A percentile compares a stretch with the other conserved stretches of the same genome.
Evolutionary conservation across 305 asterid genomes (phyloP).

Genomic region (Fraxinus sp.): DNA sequence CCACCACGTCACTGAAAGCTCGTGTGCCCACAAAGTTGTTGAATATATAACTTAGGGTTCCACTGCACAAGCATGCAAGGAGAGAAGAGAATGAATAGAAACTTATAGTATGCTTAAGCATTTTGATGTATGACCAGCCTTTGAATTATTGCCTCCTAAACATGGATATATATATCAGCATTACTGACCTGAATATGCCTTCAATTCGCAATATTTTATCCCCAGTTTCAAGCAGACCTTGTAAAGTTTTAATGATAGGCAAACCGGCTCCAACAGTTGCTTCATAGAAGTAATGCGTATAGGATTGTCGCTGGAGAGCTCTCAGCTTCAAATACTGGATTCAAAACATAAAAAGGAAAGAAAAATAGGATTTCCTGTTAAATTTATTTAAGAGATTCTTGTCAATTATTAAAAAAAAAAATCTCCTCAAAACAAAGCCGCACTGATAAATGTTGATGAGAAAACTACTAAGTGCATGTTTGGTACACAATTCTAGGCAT

Average conservation of each 20-base stretch:
- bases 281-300: neutral
- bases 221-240: neutral
- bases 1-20: neutral
- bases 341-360: neutral
- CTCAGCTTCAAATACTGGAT: neutral
- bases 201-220: neutral
- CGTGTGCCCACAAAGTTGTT: neutral
- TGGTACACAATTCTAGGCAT: neutral
- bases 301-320: neutral
- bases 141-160: neutral
- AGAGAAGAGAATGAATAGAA: neutral
- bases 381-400: neutral
- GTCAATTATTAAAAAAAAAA: neutral
- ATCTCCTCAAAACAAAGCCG: neutral
- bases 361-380: neutral
- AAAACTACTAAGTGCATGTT: neutral
- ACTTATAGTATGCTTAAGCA: neutral
- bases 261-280: neutral
- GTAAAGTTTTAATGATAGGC: neutral
- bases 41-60: neutral
- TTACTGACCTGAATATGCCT: neutral
- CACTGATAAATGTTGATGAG: neutral
- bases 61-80: neutral
- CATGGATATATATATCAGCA: neutral
- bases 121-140: neutral